Evolutionary conservation across 2,329 filamentous ascomycete species (phyloP).

Genomic region (Trichoderma gracile): DNA sequence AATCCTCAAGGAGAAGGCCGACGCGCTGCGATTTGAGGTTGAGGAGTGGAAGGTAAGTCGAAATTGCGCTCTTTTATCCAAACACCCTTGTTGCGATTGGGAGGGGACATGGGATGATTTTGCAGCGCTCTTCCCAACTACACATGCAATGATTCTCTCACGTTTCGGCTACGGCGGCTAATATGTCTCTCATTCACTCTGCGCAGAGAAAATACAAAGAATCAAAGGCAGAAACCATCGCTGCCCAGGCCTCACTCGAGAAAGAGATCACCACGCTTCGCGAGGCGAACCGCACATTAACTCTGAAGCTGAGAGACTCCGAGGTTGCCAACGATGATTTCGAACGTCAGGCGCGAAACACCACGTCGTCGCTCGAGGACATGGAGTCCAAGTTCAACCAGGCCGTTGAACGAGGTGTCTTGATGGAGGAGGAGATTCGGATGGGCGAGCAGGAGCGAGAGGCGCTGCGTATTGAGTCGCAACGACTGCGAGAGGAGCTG

Average conservation of each 20-base stretch:
- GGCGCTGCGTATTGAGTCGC: slow-evolving; percentile 81
- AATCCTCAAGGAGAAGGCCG: slow-evolving; percentile 80
- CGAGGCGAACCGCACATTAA: slow-evolving; percentile 77
- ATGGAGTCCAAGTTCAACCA: slow-evolving; percentile 97
- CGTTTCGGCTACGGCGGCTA: slow-evolving; percentile 24
- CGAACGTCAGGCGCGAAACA: slow-evolving; percentile 93
- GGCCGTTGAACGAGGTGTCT: slow-evolving; percentile 84
- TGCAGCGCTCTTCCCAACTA: not conserved
- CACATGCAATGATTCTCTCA: not conserved
- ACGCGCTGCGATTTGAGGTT: slow-evolving; percentile 81
- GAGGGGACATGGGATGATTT: not conserved
- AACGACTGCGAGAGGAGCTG: slow-evolving; percentile 86
- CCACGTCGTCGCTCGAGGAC: slow-evolving; percentile 92
- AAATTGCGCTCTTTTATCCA: not conserved
- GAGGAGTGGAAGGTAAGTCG: slow-evolving; percentile 92
- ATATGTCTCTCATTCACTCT: not conserved
- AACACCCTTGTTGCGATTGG: not conserved
- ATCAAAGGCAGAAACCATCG: slow-evolving; percentile 82
- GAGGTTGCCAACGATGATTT: slow-evolving; percentile 99
- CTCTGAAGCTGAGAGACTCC: slow-evolving; percentile 85
- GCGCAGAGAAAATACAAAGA: slow-evolving; percentile 89
- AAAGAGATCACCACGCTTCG: slow-evolving; percentile 94
- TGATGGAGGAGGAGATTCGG: slow-evolving; percentile 95
- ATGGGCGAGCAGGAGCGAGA: slow-evolving; percentile 91
- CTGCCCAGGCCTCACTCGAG: slow-evolving; percentile 81